Evolutionary conservation across 768 basidiomycete genomes (phyloP), one percentile per base, ranked within the genome.

Genomic region (Daedaleopsis sinensis): DNA sequence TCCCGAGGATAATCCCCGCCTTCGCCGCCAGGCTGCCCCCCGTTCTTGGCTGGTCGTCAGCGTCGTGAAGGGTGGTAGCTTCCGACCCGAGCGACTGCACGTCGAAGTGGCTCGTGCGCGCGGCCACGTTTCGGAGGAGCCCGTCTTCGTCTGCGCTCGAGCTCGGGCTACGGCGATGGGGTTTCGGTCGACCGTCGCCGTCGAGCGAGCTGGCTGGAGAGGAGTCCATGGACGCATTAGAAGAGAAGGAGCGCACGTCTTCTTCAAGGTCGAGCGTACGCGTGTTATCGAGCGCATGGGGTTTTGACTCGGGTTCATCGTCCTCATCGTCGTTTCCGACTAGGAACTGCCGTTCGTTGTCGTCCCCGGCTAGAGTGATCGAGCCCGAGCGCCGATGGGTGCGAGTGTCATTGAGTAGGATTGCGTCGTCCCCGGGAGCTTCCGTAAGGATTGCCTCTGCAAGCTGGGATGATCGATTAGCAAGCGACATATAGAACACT

Each of bases 1-100:
- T 96, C 43, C 96, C 95, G 61, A 95, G 75, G 55, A 95, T 94
- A 44, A 94, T 89, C 8, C 96, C 96, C 0, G 94, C 92, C 72
- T 94, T 94, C 8, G 89, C 82, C 57, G 91, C 90, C 60, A 94
- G 74, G 27, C 82, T 77, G 0, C 67, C 59, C 37, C 51, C 70
- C 65, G 59, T 36, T 55, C 58, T 64, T 55, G 55, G 52, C 36
- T 60, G 61, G 27, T 58, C 70, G 37, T 70, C 71, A 15, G 59
- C 65, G n/a, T 36, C 68, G 27, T 53, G 37, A n/a, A 61, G 35
- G 12, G 59, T 61, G 13, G 48, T 65, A 43, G 61, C 55, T 11
- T 62, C 61, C 6, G 38, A 62, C n/a, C 32, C 61, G 24, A 62
- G 39, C 52, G 59, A 55, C 56, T 71, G 46, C 51, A 85, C 70